A percentile compares a stretch with the other conserved stretches of the same genome.
Evolutionary conservation across 768 basidiomycete genomes (phyloP).

Genomic region (Hericium rajendrae): DNA sequence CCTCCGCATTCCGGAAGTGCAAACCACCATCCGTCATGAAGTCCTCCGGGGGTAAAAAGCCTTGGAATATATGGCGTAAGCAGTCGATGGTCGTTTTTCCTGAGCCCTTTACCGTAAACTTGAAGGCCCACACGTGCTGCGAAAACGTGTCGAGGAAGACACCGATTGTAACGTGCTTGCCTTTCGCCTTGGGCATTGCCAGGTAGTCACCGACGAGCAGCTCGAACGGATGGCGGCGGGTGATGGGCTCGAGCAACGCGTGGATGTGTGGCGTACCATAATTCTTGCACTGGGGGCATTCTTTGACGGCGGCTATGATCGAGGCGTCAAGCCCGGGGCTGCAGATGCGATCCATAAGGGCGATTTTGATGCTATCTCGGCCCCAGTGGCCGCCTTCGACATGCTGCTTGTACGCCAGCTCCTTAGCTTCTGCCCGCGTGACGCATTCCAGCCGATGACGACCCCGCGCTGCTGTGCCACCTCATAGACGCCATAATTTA

Average conservation of each 20-base stretch:
- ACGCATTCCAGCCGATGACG: no score
- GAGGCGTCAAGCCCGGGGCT: no score
- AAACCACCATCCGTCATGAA: constrained; percentile 30
- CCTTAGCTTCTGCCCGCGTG: no score
- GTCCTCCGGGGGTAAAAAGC: constrained; percentile 18
- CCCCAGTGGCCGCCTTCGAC: constrained; percentile 6
- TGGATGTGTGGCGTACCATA: constrained; percentile 25
- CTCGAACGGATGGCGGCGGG: constrained; percentile 2
- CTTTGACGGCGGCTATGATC: no score
- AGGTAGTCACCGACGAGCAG: constrained; percentile 29
- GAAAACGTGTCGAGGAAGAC: constrained; percentile 22
- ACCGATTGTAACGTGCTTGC: constrained; percentile 20
- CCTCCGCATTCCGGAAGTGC: constrained; percentile 28
- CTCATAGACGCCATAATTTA: no score
- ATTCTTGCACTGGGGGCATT: constrained; percentile 10
- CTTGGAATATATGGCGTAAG: constrained; percentile 16
- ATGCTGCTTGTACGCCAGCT: no score
- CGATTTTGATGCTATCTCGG: no score
- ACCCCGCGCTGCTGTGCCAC: no score
- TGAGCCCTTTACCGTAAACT: constrained; percentile 19
- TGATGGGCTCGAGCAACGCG: constrained; percentile 12
- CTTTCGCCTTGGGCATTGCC: constrained; percentile 24
- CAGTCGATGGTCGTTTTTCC: constrained; percentile 18
- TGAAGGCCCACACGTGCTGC: constrained; percentile 18
- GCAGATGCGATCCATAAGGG: no score